These are phyloP conservation scores for Aethionema arabicum DNA, from an alignment of 345 rosid species.

Conservation along the genomic window DNA sequence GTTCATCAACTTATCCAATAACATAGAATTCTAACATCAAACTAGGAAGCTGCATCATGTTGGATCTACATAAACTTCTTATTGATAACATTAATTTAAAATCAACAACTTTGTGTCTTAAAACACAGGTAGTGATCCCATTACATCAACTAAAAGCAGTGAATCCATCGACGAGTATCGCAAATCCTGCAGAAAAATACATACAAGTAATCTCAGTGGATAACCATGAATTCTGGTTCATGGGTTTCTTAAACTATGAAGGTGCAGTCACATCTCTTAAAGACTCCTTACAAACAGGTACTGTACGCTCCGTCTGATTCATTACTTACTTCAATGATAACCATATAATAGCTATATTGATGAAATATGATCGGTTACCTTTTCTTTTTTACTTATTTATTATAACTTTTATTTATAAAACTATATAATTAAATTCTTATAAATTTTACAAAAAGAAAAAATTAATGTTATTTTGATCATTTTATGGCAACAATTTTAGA, in stretches of 20 bases:
- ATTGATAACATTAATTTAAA: not conserved
- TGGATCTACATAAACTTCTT: too few relatives aligned
- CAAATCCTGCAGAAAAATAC: slow-evolving; percentile 57
- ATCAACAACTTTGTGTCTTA: slow-evolving; percentile 21
- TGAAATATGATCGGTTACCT: slow-evolving; percentile 8
- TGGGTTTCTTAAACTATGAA: slow-evolving; percentile 61
- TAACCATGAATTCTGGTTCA: slow-evolving; percentile 69
- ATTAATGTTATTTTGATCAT: too few relatives aligned
- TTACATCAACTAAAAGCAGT: slow-evolving; percentile 62
- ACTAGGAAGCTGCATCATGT: too few relatives aligned
- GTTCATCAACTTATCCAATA: too few relatives aligned
- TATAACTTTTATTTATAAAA: not conserved
- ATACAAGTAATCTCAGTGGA: slow-evolving; percentile 58
- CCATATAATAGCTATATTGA: not conserved
- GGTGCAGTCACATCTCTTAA: slow-evolving; percentile 46
- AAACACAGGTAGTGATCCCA: slow-evolving; percentile 69
- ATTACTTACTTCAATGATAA: not conserved
- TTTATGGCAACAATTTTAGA: too few relatives aligned
- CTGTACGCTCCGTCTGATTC: slow-evolving; percentile 37
- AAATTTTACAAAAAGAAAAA: too few relatives aligned
- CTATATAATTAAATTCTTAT: not conserved
- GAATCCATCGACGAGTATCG: slow-evolving; percentile 64
- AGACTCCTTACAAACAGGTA: slow-evolving; percentile 38
- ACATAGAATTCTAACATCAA: too few relatives aligned
- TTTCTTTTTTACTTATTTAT: slow-evolving; percentile 11